Evolutionary conservation across 345 rosid species (phyloP), one percentile per base, ranked within the genome.

Genomic region (Capsella bursapastoris): DNA sequence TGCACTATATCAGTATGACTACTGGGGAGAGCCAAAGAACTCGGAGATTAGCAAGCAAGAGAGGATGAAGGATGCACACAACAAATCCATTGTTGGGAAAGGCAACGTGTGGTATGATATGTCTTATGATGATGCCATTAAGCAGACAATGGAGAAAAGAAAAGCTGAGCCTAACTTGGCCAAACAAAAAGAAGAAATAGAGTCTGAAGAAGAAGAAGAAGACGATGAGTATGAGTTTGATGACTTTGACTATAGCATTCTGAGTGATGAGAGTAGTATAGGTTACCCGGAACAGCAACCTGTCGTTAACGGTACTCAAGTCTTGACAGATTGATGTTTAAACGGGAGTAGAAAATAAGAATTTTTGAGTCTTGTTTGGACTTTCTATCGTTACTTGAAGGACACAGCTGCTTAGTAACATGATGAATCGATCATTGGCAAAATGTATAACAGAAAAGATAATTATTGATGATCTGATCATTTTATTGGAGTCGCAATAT

Each of bases 21-120:
- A 91, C 75, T 94, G 97, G 96, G 97, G 97, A 44, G 98, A 91
- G 70, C 97, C 97, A 6, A 84, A 86, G 87, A 87, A 83, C 87
- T 91, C 96, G 7, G 93, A 90, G 78, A 91, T 88, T 81, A 94
- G 96, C 64, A 84, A 84, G 81, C 88, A 86, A 76, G 82, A 85
- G 65, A 79, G 97, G 71, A 84, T 85, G 86, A 81, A 73, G 50
- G 95, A 87, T 71, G 86, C 88, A 47, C 92, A 91, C 83, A 88
- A 91, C 82, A 91, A 88, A 81, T 81, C 89, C 13, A 84, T 91
- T 7, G 90, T 91, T n/a, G 98, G 98, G 7, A 90, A 88, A 72
- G 93, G 91, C 44, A 65, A 60, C 0, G 89, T 87, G 16, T 94
- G 97, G 98, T 87, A 88, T 66, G 93, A 88, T 52, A 88, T 86